Evolutionary conservation across 352 stramenopile species (phyloP).

Genomic region (Aphanomyces stellatus): DNA sequence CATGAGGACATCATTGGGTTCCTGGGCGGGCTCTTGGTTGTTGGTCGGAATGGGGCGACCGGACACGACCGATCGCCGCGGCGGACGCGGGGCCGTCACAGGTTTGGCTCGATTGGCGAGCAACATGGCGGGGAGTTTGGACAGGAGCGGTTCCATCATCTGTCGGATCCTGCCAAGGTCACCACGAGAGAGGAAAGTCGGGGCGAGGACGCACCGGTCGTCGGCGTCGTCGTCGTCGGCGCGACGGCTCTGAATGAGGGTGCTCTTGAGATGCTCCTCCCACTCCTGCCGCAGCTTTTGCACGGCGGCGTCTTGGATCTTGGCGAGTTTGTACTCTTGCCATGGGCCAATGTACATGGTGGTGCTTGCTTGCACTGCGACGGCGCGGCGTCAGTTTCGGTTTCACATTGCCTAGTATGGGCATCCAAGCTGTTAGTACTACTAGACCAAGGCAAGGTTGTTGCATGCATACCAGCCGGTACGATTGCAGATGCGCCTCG

Average conservation of each 20-base stretch:
- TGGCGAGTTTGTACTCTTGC: slow-evolving; percentile 78
- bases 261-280: slow-evolving; percentile 51
- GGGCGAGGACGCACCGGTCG: background rate
- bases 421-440: background rate
- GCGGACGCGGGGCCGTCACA: background rate
- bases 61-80: background rate
- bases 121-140: slow-evolving; percentile 59
- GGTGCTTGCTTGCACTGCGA: too few species aligned
- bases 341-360: slow-evolving; percentile 78
- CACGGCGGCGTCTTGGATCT: slow-evolving; percentile 74
- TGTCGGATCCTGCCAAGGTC: slow-evolving; percentile 46
- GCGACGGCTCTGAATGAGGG: too few species aligned
- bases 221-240: background rate
- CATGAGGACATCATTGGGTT: background rate
- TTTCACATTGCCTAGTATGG: too few species aligned
- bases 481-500: too few species aligned
- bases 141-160: slow-evolving; percentile 67
- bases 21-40: slow-evolving; percentile 22
- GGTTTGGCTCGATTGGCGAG: slow-evolving; percentile 24
- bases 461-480: too few species aligned
- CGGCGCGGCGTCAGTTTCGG: background rate
- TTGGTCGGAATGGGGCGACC: slow-evolving; percentile 21
- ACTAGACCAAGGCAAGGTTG: background rate
- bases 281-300: slow-evolving; percentile 55
- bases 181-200: background rate